Percentiles rank a stretch among this genome's conserved stretches.
phyloP scores from a whole-genome alignment of 768 basidiomycete species.

The Leccinum barrowsii region DNA sequence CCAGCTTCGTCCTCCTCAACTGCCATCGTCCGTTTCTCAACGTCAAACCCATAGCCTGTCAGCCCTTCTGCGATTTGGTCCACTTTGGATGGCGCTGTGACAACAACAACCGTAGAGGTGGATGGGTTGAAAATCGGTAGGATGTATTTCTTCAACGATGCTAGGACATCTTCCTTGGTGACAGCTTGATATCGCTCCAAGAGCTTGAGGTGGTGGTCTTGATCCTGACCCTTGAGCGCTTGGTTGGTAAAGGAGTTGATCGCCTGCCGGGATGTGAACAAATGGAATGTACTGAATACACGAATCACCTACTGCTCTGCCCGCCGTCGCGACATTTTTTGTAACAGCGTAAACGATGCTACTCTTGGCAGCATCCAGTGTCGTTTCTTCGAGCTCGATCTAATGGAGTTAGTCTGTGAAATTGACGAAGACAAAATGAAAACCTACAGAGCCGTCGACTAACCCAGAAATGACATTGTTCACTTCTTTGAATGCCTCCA shows the following conservation, averaged over 20 bases:
- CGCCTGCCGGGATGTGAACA: conserved; percentile 47
- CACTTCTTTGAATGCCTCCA: conserved; percentile 79
- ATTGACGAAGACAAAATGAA: background rate
- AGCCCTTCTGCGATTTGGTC: conserved; percentile 68
- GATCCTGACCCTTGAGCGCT: conserved; percentile 79
- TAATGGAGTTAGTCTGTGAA: conserved; percentile 29
- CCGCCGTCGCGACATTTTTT: conserved; percentile 76
- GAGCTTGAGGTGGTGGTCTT: conserved; percentile 71
- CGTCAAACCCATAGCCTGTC: conserved; percentile 66
- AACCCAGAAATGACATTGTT: conserved; percentile 73
- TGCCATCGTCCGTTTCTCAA: conserved; percentile 68
- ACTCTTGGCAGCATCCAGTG: conserved; percentile 88
- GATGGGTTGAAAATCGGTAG: conserved; percentile 79
- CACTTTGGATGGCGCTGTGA: conserved; percentile 78
- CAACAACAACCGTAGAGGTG: conserved; percentile 75
- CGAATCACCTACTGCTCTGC: conserved; percentile 67
- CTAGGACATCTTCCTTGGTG: conserved; percentile 72
- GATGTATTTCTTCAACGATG: conserved; percentile 67
- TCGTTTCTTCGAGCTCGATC: conserved; percentile 77
- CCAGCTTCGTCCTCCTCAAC: conserved; percentile 51
- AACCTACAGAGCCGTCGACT: conserved; percentile 73
- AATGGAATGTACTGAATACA: background rate
- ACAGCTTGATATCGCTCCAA: conserved; percentile 78
- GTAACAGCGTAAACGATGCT: conserved; percentile 85
- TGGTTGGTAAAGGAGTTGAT: conserved; percentile 84